A percentile compares a stretch with the other conserved stretches of the same genome.
phyloP scores from a whole-genome alignment of 2,329 filamentous ascomycete genomes.

The Thermochaetoides dissita region DNA sequence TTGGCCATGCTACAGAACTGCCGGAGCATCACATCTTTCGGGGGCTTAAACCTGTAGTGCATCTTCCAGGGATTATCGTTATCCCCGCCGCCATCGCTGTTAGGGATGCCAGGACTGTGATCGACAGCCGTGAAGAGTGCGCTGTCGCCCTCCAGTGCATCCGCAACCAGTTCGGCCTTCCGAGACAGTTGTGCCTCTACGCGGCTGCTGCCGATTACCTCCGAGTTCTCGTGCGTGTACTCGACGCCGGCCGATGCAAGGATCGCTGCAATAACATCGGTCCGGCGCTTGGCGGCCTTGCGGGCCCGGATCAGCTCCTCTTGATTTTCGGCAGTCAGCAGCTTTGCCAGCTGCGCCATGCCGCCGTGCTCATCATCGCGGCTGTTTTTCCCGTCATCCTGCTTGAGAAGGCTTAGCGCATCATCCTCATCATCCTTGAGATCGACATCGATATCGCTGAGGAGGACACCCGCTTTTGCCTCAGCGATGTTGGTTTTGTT shows the following conservation, averaged over 20 bases:
- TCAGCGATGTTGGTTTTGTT: constrained; percentile 98
- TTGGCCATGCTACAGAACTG: constrained; percentile 88
- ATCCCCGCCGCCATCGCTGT: background rate
- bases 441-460: constrained; percentile 63
- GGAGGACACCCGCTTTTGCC: constrained; percentile 67
- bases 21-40: constrained; percentile 55
- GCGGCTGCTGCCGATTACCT: constrained; percentile 84
- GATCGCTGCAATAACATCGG: constrained; percentile 77
- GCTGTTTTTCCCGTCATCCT: constrained; percentile 23
- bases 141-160: constrained; percentile 31
- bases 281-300: constrained; percentile 27
- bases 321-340: constrained; percentile 36
- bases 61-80: constrained; percentile 16
- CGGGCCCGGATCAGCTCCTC: constrained; percentile 22
- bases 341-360: constrained; percentile 57
- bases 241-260: constrained; percentile 76
- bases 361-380: constrained; percentile 43
- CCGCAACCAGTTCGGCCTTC: constrained; percentile 51
- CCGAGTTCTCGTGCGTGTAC: constrained; percentile 92
- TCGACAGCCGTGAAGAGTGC: constrained; percentile 36
- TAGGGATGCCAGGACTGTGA: too few species aligned
- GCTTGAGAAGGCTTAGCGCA: constrained; percentile 27
- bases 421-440: constrained; percentile 38
- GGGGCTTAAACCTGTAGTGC: constrained; percentile 52
- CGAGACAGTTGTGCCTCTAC: constrained; percentile 77